Conservation (phyloP, 1,139 yeast genomes). For the Pichia sp. region DNA sequence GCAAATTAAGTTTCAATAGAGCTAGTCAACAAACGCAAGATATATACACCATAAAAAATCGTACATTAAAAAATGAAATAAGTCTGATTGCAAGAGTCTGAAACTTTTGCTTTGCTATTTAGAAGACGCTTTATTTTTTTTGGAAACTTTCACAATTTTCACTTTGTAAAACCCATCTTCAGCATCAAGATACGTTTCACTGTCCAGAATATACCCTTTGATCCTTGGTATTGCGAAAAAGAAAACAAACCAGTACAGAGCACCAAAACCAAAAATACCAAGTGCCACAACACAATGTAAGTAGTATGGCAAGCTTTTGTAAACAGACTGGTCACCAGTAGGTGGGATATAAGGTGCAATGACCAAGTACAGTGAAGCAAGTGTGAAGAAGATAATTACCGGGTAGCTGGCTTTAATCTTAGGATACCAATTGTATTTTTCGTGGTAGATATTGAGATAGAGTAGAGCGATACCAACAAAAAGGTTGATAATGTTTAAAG, state of each 20-base stretch:
- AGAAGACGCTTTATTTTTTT: neutral
- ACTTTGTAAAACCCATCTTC: neutral
- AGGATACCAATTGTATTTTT: neutral
- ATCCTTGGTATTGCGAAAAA: neutral
- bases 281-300: neutral
- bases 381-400: neutral
- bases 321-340: neutral
- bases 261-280: neutral
- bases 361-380: neutral
- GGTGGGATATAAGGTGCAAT: neutral
- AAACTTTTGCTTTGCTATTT: neutral
- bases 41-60: too few species aligned
- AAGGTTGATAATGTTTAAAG: neutral
- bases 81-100: neutral
- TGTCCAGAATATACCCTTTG: neutral
- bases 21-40: too few species aligned
- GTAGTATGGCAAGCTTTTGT: neutral
- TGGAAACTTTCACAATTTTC: neutral
- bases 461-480: neutral
- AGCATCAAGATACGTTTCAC: neutral
- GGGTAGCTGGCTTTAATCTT: neutral
- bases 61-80: too few species aligned
- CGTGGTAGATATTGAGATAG: neutral
- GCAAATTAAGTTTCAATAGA: too few species aligned
- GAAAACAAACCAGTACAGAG: neutral